phyloP scores from a whole-genome alignment of 192 early-diverging fungal genomes.

The Hyaloraphidium curvatum region DNA sequence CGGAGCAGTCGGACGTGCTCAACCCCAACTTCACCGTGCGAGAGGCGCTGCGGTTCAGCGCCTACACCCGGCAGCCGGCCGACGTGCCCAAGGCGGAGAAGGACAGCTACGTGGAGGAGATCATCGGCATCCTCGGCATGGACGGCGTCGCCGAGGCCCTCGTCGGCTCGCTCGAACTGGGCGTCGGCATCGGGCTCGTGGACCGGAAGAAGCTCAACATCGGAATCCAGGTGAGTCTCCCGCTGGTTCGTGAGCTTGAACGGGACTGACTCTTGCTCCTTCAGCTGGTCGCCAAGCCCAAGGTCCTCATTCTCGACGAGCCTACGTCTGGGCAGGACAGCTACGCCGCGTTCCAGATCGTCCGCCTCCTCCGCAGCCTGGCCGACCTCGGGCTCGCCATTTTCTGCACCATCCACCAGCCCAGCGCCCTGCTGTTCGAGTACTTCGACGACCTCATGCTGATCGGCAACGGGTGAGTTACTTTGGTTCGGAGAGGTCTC shows the following conservation, averaged over 20 bases:
- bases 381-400: slow-evolving; percentile 44
- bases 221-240: slow-evolving; percentile 14
- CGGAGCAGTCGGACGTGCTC: slow-evolving; percentile 70
- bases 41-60: slow-evolving; percentile 58
- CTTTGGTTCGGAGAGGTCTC: no score
- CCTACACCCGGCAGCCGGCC: slow-evolving; percentile 46
- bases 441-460: slow-evolving; percentile 69
- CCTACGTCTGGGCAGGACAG: slow-evolving; percentile 72
- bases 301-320: slow-evolving; percentile 69
- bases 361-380: slow-evolving; percentile 47
- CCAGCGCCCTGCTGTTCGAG: slow-evolving; percentile 62
- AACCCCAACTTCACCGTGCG: slow-evolving; percentile 38
- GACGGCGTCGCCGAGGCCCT: slow-evolving; percentile 48
- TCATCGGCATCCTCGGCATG: slow-evolving; percentile 54
- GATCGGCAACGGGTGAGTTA: slow-evolving; percentile 59
- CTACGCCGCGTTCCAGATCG: slow-evolving; percentile 54
- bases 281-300: slow-evolving; percentile 64
- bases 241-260: background rate
- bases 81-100: slow-evolving; percentile 42
- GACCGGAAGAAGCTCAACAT: slow-evolving; percentile 78
- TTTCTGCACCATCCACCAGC: slow-evolving; percentile 74
- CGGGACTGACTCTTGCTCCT: slow-evolving; percentile 7
- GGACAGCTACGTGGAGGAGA: slow-evolving; percentile 49
- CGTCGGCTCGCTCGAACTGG: slow-evolving; percentile 47
- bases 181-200: slow-evolving; percentile 64